Conservation (phyloP, 83 land plant species). For the Thuja plicata region DNA sequence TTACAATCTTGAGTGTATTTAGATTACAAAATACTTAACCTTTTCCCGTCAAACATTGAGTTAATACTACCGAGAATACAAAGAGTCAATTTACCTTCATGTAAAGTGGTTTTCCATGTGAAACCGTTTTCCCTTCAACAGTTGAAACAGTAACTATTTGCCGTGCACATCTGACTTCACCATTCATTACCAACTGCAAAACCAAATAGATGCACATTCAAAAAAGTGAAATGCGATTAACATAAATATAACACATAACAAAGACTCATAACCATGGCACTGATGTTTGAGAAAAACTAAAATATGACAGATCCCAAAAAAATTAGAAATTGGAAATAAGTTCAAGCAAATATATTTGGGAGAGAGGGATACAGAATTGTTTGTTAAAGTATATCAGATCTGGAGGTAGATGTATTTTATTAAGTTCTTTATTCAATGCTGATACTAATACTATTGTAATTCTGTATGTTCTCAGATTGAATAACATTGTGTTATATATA, state of each 20-base stretch:
- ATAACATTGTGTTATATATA: too few species aligned
- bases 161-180: constrained; percentile 35
- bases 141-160: constrained; percentile 29
- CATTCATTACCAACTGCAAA: constrained; percentile 52
- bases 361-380: background rate
- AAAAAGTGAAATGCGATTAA: background rate
- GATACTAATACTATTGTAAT: too few species aligned
- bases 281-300: background rate
- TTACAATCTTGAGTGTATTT: background rate
- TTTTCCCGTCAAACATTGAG: background rate
- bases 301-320: background rate
- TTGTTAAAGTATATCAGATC: too few species aligned
- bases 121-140: constrained; percentile 36
- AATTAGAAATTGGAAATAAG: background rate
- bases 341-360: background rate
- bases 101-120: constrained; percentile 27
- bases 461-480: too few species aligned
- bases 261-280: background rate
- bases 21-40: constrained; percentile 6
- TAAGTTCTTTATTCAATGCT: too few species aligned
- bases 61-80: background rate
- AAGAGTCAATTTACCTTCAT: constrained; percentile 31
- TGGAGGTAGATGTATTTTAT: too few species aligned
- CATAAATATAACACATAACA: background rate
- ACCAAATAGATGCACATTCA: background rate